Base-by-base conservation (phyloP, 2,329 filamentous ascomycete genomes). In the Colletotrichum scovillei region DNA sequence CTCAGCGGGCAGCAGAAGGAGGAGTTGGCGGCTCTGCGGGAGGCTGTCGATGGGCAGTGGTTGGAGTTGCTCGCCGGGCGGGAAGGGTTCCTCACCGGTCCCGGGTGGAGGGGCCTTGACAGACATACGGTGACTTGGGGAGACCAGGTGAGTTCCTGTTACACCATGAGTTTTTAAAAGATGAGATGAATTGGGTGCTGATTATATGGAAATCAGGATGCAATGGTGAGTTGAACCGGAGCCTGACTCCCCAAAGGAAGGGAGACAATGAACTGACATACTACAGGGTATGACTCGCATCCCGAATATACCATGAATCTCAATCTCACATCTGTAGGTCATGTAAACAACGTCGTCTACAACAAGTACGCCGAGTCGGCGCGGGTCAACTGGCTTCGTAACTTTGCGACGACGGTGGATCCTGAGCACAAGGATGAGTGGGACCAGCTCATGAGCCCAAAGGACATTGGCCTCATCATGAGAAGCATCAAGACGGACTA, bases 301-400 rank as follows among this genome's bases (percentile, higher is more conserved):
- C 35, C n/a, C 9, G 26, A n/a, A 22, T 53, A 5, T 16, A 6
- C 26, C 46, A 63, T 75, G 59, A 69, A 63, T n/a, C 67, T 49
- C 19, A 53, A 24, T 67, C 53, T 70, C 60, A 58, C 60, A 30
- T 0, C n/a, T 63, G 32, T 42, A 82, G 80, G 79, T 8, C 95
- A 98, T 81, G 93, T 98, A 62, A 98, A 97, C 81, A 97, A 97
- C 78, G 92, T 95, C 75, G 90, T 90, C 76, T 97, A 97, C 82
- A 92, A 93, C 77, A 90, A 93, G 74, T 97, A 94, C 81, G 95
- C 95, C 46, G 95, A 98, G 81, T 92, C 92, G 6, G 92, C 92
- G 4, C 89, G 95, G 46, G 89, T 96, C 38, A 94, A 95, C 78
- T 97, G 94, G 92, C 88, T 92, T 30, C 86, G 87, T 69, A 92